A percentile compares a stretch with the other conserved stretches of the same genome.
Evolutionary conservation across 805 yeast genomes (phyloP).

Genomic region (Osmozyma mogii): DNA sequence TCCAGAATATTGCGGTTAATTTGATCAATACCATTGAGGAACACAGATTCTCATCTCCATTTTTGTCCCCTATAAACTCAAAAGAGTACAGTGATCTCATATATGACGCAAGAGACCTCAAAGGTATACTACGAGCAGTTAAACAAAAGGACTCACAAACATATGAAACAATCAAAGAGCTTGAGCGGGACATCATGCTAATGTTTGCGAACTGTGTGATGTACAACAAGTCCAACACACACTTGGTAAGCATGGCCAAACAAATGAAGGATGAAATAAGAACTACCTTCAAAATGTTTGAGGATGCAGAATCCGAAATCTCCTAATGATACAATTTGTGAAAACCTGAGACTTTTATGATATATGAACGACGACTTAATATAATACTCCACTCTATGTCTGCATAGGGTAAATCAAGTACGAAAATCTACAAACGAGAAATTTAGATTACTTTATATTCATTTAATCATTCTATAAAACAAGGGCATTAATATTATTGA

Average conservation of each 20-base stretch:
- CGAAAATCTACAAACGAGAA: not conserved
- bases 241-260: slow-evolving; percentile 51
- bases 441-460: not conserved
- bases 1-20: slow-evolving; percentile 55
- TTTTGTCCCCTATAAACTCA: slow-evolving; percentile 59
- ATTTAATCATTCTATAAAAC: not conserved
- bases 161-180: slow-evolving; percentile 49
- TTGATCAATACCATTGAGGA: slow-evolving; percentile 58
- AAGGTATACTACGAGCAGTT: slow-evolving; percentile 49
- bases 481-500: not conserved
- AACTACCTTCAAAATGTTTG: slow-evolving; percentile 47
- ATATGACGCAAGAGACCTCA: slow-evolving; percentile 59
- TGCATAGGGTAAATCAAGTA: not conserved
- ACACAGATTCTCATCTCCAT: slow-evolving; percentile 67
- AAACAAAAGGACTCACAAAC: slow-evolving; percentile 30
- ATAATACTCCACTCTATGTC: not conserved
- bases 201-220: slow-evolving; percentile 83
- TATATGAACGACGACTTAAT: too few species aligned
- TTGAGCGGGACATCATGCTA: slow-evolving; percentile 61
- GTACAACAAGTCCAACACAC: slow-evolving; percentile 65
- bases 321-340: not conserved
- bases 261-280: slow-evolving; percentile 68
- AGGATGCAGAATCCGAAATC: slow-evolving; percentile 37
- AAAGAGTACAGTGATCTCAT: slow-evolving; percentile 56
- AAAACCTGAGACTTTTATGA: not conserved